Evolutionary conservation across 2,329 filamentous ascomycete genomes (phyloP).

Genomic region (Paecilomyces variotii): DNA sequence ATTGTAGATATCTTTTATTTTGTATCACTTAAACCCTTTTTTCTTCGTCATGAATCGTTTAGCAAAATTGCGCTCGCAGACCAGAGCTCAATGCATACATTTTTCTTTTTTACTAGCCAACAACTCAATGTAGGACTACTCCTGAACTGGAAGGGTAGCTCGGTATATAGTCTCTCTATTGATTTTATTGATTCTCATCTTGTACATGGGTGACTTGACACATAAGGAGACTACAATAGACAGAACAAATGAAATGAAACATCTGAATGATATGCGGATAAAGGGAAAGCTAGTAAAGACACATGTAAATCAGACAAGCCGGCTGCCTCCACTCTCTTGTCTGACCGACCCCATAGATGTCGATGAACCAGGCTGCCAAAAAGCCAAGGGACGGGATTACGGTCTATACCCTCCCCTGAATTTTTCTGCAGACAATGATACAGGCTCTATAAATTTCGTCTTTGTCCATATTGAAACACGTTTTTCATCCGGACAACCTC

Average conservation of each 20-base stretch:
- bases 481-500: background rate
- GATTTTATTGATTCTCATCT: background rate
- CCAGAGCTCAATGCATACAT: background rate
- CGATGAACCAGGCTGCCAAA: background rate
- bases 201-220: background rate
- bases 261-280: background rate
- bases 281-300: background rate
- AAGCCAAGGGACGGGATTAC: background rate
- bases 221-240: background rate
- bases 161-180: background rate
- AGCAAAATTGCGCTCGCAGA: background rate
- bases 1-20: background rate
- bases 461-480: background rate
- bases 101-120: no score
- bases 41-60: background rate
- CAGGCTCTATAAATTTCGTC: background rate
- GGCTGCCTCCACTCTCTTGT: background rate
- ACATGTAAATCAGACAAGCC: background rate
- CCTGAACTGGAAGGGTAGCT: background rate
- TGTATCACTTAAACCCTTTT: background rate
- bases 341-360: background rate
- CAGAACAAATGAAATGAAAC: background rate
- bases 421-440: background rate
- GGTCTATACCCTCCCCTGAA: background rate
- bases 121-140: no score